Evolutionary conservation across 2,329 filamentous ascomycete genomes (phyloP), one percentile per base, ranked within the genome.

Genomic region (Diaporthe vaccinii): DNA sequence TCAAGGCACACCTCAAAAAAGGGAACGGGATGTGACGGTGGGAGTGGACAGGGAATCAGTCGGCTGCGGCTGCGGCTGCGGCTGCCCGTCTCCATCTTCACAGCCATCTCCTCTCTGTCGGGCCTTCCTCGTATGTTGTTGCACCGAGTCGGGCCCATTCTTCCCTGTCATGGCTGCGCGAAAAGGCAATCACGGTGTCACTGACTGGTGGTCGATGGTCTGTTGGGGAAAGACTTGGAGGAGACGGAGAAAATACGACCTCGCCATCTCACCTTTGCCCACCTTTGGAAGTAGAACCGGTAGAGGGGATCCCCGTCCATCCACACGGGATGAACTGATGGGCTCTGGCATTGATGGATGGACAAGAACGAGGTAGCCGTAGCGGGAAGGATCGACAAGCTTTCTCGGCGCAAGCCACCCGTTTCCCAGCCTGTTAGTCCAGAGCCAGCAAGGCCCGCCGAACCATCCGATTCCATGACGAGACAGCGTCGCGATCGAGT

Each of bases 121-220:
- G 39, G 17, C n/a, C 14, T 39, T 67, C 41, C 61, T 67, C 61
- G 61, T n/a, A 67, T 67, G 61, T 67, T 67, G 61, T 67, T 67
- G 41, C 41, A 67, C 61, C 61, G 61, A 67, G 61, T n/a, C 61
- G 61, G 61, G 61, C 28, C 15, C 25, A 34, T 46, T 10, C 25
- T 65, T 34, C 61, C 61, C 61, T 65, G 61, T 49, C 25, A 39
- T 36, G 17, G 53, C 25, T 36, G 39, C 55, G 28, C 41, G 41
- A 49, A 65, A 65, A 46, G 10, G 41, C 41, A 34, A 65, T 46
- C 59, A 22, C 39, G 39, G 36, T 36, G 55, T 58, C 31, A 62
- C 59, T 44, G 59, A 31, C 39, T 46, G 36, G 41, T 20, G 39
- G 39, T 46, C 41, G 39, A 65, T 22, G 69, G 55, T 46, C 36